Evolutionary conservation across 371 early-diverging fungal genomes (phyloP), one percentile per base, ranked within the genome.

Genomic region (Nematocida sp.): DNA sequence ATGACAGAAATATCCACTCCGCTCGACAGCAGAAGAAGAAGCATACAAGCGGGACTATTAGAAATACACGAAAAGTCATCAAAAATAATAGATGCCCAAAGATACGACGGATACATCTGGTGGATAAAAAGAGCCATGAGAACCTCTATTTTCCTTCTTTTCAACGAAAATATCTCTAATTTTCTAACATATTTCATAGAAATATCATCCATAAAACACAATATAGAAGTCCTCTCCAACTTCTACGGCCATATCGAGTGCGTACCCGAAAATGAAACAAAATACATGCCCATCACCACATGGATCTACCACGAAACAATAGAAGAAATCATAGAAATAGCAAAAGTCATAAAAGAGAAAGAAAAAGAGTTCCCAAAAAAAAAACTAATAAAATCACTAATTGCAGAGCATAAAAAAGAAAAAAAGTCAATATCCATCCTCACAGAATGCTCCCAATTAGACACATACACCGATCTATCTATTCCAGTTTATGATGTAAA

Each of bases 331-430:
- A 13, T 16, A 4, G 20, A 61, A 25, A 7, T 60, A 25, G 36
- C 48, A 5, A 11, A 45, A 0, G 35, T 57, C 4, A 5, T 68
- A 20, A 9, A 16, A 1, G n/a, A 55, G 25, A n/a, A 51, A 38
- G 69, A 68, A 59, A 59, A 42, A 59, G 26, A 4, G 13, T 36
- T 20, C 39, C 60, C 60, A 20, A 68, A 68, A 42, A 25, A 48
- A 50, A 30, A 20, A 28, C 20, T 48, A 1, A 9, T 67, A 11
- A 16, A 5, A n/a, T 23, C 25, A 0, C 20, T 67, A 13, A 9
- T 68, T 4, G n/a, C 38, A 48, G 33, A 48, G 35, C n/a, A n/a
- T n/a, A n/a, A n/a, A n/a, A 45, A 45, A 45, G 13, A 13, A 45
- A 20, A 45, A 45, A 20, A 13, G 13, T 13, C 45, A 13, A 45